Conservation (phyloP, 2,329 filamentous ascomycete species). For the Penicillium palitans region DNA sequence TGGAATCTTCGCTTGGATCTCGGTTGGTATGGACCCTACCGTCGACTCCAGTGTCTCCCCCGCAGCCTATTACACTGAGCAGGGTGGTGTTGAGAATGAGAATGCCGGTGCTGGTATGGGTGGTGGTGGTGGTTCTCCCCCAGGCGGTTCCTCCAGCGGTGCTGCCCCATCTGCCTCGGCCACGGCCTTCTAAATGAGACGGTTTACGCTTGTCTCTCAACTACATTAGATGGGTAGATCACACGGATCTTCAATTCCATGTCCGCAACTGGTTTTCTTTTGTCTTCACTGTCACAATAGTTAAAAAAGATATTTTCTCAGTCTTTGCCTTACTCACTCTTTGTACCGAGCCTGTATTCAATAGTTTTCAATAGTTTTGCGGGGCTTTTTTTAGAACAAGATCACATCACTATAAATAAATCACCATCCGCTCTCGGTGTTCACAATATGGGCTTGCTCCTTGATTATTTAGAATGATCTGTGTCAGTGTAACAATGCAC, state of each 20-base stretch:
- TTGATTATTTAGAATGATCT: not conserved
- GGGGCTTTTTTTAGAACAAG: no score
- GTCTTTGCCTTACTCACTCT: not conserved
- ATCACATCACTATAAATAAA: no score
- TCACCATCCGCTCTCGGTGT: no score
- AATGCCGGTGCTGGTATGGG: conserved; percentile 19
- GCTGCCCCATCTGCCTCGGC: not conserved
- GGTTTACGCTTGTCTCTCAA: not conserved
- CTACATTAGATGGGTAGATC: not conserved
- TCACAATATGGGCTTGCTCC: no score
- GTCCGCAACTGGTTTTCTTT: not conserved
- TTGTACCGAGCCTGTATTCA: not conserved
- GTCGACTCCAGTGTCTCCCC: conserved; percentile 30
- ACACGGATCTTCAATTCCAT: not conserved
- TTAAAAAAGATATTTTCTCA: not conserved
- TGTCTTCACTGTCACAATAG: not conserved
- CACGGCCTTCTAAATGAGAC: not conserved
- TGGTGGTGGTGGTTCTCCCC: conserved; percentile 15
- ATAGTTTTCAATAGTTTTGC: no score
- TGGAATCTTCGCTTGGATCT: conserved; percentile 57
- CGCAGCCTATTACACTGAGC: conserved; percentile 35
- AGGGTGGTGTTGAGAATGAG: conserved; percentile 37
- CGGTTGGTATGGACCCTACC: conserved; percentile 51
- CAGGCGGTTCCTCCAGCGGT: not conserved
- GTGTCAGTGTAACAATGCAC: not conserved